Conservation (phyloP, 2,329 filamentous ascomycete genomes). For the Fusarium lateritium region DNA sequence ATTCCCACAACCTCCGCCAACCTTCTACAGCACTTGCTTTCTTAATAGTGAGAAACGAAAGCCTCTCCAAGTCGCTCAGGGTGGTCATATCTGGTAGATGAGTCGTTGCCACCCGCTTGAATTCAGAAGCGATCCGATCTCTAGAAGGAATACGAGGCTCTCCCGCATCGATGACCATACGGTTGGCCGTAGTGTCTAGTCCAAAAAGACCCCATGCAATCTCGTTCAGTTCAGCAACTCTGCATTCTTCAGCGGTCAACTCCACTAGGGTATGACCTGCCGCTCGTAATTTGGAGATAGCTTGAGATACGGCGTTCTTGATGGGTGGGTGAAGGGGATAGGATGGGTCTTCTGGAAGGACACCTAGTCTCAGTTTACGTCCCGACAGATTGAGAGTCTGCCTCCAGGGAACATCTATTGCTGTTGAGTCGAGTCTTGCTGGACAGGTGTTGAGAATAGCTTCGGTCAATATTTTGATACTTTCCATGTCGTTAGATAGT, state of each 20-base stretch:
- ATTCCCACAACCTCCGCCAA: constrained; percentile 60
- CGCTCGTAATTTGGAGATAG: neutral
- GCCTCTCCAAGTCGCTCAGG: constrained; percentile 53
- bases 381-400: neutral
- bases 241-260: constrained; percentile 9
- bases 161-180: constrained; percentile 1
- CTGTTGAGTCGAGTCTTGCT: constrained; percentile 5
- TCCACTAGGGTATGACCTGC: constrained; percentile 19
- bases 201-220: constrained; percentile 16
- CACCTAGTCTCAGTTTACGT: constrained; percentile 14
- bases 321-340: constrained; percentile 29
- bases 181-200: neutral
- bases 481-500: constrained; percentile 23
- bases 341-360: constrained; percentile 14
- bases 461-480: constrained; percentile 15
- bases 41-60: constrained; percentile 40
- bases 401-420: constrained; percentile 29
- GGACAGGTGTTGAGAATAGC: constrained; percentile 10
- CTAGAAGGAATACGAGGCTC: constrained; percentile 24
- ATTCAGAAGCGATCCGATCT: neutral
- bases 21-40: constrained; percentile 52
- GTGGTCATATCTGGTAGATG: neutral
- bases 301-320: constrained; percentile 9
- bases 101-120: neutral
- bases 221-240: constrained; percentile 16